Evolutionary conservation across 306 rosid species (phyloP).

Genomic region (Comarum palustre): DNA sequence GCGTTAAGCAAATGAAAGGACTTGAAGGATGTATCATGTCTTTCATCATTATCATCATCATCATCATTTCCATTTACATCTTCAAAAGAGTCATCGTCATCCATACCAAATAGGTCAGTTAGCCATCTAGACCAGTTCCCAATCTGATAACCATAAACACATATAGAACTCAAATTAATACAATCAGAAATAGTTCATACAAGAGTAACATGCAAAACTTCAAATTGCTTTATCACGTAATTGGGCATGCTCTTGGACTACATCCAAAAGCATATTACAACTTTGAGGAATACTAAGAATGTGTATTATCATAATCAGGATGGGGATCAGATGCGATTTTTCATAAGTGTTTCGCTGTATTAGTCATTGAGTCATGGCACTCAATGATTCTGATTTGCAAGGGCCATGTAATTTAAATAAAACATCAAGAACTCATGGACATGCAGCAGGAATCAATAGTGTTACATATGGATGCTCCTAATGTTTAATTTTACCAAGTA

Average conservation of each 20-base stretch:
- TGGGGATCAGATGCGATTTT: not conserved
- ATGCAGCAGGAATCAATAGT: not conserved
- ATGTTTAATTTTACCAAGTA: not conserved
- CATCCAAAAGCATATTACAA: not conserved
- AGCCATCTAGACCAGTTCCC: slow-evolving; percentile 99
- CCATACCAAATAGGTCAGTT: slow-evolving; percentile 74
- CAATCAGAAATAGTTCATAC: not conserved
- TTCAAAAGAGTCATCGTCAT: slow-evolving; percentile 58
- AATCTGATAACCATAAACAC: slow-evolving; percentile 50
- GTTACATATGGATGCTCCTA: not conserved
- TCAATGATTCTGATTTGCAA: slow-evolving; percentile 7
- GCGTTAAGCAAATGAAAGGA: slow-evolving; percentile 83
- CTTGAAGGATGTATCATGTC: slow-evolving; percentile 60
- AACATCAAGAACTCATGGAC: not conserved
- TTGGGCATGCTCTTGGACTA: not conserved
- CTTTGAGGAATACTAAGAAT: not conserved
- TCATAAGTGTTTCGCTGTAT: not conserved
- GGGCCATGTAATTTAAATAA: not conserved
- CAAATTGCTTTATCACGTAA: not conserved
- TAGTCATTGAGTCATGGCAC: not conserved
- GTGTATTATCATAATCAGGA: not conserved
- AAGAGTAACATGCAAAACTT: slow-evolving; percentile 12
- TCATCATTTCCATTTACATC: slow-evolving; percentile 35
- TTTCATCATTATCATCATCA: slow-evolving; percentile 36
- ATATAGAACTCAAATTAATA: slow-evolving; percentile 5